These are phyloP conservation scores for Euphrasia confusa DNA, from an alignment of 257 asterid genomes.

Conservation along the genomic window DNA sequence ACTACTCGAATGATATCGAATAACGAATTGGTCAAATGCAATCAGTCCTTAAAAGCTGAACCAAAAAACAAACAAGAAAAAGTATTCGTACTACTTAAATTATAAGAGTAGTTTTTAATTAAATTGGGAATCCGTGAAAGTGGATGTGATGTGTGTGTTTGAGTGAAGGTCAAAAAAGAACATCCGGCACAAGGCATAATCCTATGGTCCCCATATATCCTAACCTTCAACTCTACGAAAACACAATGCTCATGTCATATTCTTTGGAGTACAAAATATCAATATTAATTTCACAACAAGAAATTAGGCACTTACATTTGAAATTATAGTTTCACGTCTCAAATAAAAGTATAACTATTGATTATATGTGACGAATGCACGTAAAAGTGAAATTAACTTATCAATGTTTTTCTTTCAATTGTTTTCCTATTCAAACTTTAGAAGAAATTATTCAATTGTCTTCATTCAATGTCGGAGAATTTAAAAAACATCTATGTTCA, in stretches of 20 bases:
- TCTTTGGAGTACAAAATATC: too few relatives aligned
- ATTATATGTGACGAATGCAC: too few relatives aligned
- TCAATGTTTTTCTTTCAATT: too few relatives aligned
- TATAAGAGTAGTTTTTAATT: background rate
- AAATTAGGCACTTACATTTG: too few relatives aligned
- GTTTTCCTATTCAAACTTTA: too few relatives aligned
- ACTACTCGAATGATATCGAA: background rate
- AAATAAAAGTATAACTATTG: too few relatives aligned
- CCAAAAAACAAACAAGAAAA: background rate
- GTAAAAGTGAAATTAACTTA: too few relatives aligned
- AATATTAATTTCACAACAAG: too few relatives aligned
- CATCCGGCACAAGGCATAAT: slow-evolving; percentile 8
- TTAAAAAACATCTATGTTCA: too few relatives aligned
- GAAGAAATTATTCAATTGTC: too few relatives aligned
- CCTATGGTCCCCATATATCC: background rate
- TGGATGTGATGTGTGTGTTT: background rate
- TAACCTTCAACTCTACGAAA: slow-evolving; percentile 6
- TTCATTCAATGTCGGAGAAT: background rate
- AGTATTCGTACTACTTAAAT: background rate
- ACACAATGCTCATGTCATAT: slow-evolving; percentile 19
- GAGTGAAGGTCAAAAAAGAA: slow-evolving; percentile 6
- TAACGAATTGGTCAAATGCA: background rate
- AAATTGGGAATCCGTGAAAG: background rate
- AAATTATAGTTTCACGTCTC: too few relatives aligned
- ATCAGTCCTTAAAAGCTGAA: background rate